These are phyloP conservation scores for Uronychia binucleata DNA, from an alignment of 73 alveolate species.

Conservation along the genomic window DNA sequence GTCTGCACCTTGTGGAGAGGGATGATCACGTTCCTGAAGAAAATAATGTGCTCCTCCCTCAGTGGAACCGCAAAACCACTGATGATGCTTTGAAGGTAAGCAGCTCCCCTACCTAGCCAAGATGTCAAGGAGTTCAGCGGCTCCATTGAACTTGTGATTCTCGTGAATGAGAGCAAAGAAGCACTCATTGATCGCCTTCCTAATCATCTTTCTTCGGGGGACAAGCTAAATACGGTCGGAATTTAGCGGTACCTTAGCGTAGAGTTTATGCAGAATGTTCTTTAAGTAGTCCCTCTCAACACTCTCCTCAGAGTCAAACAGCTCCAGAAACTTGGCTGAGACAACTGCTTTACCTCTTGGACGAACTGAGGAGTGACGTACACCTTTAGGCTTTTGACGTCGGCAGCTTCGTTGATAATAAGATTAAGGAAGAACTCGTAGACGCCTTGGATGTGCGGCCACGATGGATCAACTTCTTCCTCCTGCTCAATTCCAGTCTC, in stretches of 20 bases:
- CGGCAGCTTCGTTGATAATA: constrained; percentile 74
- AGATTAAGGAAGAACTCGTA: constrained; percentile 74
- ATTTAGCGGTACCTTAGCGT: constrained; percentile 64
- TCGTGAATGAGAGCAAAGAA: constrained; percentile 88
- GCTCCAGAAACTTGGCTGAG: constrained; percentile 49
- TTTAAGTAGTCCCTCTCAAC: constrained; percentile 84
- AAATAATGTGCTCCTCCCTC: constrained; percentile 90
- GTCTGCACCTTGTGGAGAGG: constrained; percentile 94
- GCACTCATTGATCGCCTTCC: constrained; percentile 90
- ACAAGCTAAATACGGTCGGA: constrained; percentile 32
- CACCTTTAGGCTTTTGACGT: constrained; percentile 68
- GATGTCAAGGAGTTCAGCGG: constrained; percentile 89
- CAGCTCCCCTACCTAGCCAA: constrained; percentile 59
- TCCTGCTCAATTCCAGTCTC: constrained; percentile 50
- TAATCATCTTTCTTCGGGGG: constrained; percentile 85
- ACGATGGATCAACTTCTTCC: constrained; percentile 74
- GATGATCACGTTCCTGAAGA: constrained; percentile 85
- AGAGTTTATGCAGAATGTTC: constrained; percentile 85
- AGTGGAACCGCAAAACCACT: constrained; percentile 95
- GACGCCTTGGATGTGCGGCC: constrained; percentile 81
- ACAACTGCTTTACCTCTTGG: constrained; percentile 16
- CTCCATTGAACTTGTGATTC: constrained; percentile 90
- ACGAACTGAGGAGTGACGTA: constrained; percentile 75
- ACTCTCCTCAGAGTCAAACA: constrained; percentile 82
- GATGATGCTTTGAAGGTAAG: constrained; percentile 52